These are phyloP conservation scores for Lipomyces orientalis DNA, from an alignment of 805 yeast genomes.

Conservation along the genomic window DNA sequence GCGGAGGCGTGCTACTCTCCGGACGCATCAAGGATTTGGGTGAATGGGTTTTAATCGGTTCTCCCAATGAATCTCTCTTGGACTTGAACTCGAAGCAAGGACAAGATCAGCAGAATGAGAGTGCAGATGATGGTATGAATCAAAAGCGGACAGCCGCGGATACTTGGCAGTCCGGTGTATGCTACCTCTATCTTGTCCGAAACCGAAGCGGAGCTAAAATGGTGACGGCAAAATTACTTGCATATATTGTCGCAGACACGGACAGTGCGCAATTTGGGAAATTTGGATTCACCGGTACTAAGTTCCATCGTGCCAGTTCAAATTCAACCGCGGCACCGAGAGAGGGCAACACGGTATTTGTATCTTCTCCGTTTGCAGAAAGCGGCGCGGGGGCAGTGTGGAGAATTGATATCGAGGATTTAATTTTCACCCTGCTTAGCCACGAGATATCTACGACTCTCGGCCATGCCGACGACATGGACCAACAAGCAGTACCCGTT, in stretches of 20 bases:
- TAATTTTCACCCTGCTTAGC: conserved; percentile 4
- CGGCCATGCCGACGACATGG: not conserved
- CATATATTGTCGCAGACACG: conserved; percentile 37
- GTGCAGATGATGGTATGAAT: not conserved
- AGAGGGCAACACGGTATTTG: conserved; percentile 40
- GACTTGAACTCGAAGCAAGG: conserved; percentile 40
- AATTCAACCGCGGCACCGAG: not conserved
- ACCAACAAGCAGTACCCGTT: conserved; percentile 15
- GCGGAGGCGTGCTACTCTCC: conserved; percentile 32
- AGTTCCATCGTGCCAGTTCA: conserved; percentile 34
- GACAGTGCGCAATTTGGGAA: conserved; percentile 39
- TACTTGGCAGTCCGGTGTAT: conserved; percentile 47
- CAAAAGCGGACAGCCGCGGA: not conserved
- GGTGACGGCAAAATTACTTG: conserved; percentile 35
- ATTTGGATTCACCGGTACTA: conserved; percentile 47
- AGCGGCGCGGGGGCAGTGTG: conserved; percentile 57
- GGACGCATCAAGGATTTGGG: conserved; percentile 28
- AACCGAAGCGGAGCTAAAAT: conserved; percentile 15
- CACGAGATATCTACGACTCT: not conserved
- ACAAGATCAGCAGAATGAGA: conserved; percentile 44
- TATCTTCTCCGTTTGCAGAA: conserved; percentile 53
- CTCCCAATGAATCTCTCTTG: conserved; percentile 28
- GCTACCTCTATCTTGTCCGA: conserved; percentile 45
- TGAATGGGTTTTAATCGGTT: conserved; percentile 34
- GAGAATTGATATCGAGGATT: conserved; percentile 42